Base-by-base conservation (phyloP, 116 monocot genomes). In the Posidonia oceanica region DNA sequence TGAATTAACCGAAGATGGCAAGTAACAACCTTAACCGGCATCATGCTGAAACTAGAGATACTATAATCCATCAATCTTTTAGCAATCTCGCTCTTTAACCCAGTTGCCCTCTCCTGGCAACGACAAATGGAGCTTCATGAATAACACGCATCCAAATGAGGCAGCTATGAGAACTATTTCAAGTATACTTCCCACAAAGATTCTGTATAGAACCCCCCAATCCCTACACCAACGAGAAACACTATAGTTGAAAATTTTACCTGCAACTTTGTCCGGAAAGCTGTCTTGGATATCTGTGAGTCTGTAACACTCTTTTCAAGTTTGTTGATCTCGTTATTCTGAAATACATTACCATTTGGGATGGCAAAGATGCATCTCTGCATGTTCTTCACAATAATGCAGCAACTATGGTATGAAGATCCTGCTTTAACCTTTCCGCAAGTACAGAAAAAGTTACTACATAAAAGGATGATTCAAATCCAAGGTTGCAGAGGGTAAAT, bases 331-430 rank as follows among this genome's bases (percentile, higher is more conserved):
- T 74, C 59, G 54, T 75, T 71, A 39, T 77, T 70, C 53, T 78
- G 77, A 71, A 97, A 97, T 3, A 92, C 80, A 64, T 85, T 75
- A 63, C 67, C 75, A 48, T 82, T 73, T 62, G 97, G 97, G 56
- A 98, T 85, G 17, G 93, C 97, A 80, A 89, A 98, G 21, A 98
- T 67, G 79, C 97, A 93, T 84, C 97, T 80, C 76, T 92, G 89
- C 81, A 90, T 85, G 74, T 90, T 98, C 71, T 86, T 98, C 71
- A 98, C 93, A 67, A 93, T 69, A 38, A 93, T 78, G 76, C 97
- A 93, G 68, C 93, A 93, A 63, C 97, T 98, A 42, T 92, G 90
- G 77, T 85, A 90, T 57, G 77, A 52, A 69, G 75, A 85, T 14
- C 82, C 87, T 59, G 72, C 71, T 79, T 98, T 93, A 53, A 93